Evolutionary conservation across 352 stramenopile species (phyloP).

Genomic region (Globisporangium radiosum): DNA sequence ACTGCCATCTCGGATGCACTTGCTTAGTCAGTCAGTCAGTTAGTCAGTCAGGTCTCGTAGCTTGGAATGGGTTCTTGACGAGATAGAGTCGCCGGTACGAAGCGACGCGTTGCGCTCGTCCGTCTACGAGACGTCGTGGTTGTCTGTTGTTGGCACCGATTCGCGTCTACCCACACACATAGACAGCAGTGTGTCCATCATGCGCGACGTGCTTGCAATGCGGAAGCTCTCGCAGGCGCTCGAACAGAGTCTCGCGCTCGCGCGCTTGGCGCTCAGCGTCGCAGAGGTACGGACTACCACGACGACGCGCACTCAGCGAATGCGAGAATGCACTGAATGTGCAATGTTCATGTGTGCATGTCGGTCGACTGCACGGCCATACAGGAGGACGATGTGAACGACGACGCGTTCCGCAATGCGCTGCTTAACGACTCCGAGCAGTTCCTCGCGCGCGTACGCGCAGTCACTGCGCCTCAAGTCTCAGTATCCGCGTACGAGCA

Average conservation of each 20-base stretch:
- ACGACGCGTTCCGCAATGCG: conserved; percentile 41
- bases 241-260: conserved; percentile 39
- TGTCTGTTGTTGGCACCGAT: too few species aligned
- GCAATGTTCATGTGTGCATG: not conserved
- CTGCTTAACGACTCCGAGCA: conserved; percentile 35
- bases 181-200: conserved; percentile 18
- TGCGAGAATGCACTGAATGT: too few species aligned
- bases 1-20: too few species aligned
- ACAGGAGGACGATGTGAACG: conserved; percentile 19
- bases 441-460: conserved; percentile 21
- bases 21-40: too few species aligned
- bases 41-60: too few species aligned
- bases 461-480: conserved; percentile 22
- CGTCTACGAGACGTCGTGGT: too few species aligned
- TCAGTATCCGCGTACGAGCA: conserved; percentile 32
- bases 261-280: conserved; percentile 20
- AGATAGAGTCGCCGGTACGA: too few species aligned
- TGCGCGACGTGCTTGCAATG: conserved; percentile 37
- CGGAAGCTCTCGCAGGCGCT: conserved; percentile 49
- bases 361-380: not conserved
- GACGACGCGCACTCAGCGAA: too few species aligned
- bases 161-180: too few species aligned
- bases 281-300: conserved; percentile 13
- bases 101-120: too few species aligned
- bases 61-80: too few species aligned